Evolutionary conservation across 495 filamentous ascomycete genomes (phyloP), one percentile per base, ranked within the genome.

Genomic region (Chaetomium tenue): DNA sequence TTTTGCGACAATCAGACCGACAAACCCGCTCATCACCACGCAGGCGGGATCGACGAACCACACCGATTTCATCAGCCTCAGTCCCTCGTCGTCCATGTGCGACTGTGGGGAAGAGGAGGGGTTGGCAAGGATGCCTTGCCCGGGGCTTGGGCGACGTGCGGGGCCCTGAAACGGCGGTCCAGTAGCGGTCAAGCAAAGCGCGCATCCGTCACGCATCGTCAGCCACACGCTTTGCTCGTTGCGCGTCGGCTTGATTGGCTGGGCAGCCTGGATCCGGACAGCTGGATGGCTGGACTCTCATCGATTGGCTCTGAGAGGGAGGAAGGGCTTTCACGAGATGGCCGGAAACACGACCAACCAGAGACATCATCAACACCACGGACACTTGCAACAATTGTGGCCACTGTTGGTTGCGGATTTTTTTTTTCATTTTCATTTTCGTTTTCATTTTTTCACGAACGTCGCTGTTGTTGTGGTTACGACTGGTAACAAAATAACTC

Each of bases 51-150:
- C 66, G 60, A 56, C 56, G 58, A 56, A 63, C 51, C 60, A 63
- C 63, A 57, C 59, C 68, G 65, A 64, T 47, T 69, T 73, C 72
- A 74, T 73, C 72, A 74, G 72, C 72, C 72, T 74, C 72, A 72
- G 69, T 69, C 63, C 70, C 30, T 63, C 50, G 28, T 47, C 56
- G 57, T 62, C 28, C 63, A 58, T 60, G 54, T 57, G 58, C 60
- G 42, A 55, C 44, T 63, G 63, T 63, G 67, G 67, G 65, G 68
- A 56, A 59, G 61, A 63, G 65, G 65, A 65, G 64, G 60, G 54
- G 59, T 40, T 42, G 59, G 25, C 64, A 40, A 37, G 53, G 59
- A 33, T 60, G 54, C 39, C 58, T 53, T 55, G 60, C 54, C 40
- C 26, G 52, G 53, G 65, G 59, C 37, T 50, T 65, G 63, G 57